Evolutionary conservation across 148 eudicot genomes (phyloP).

Genomic region (Mesembryanthemum crystallinum): DNA sequence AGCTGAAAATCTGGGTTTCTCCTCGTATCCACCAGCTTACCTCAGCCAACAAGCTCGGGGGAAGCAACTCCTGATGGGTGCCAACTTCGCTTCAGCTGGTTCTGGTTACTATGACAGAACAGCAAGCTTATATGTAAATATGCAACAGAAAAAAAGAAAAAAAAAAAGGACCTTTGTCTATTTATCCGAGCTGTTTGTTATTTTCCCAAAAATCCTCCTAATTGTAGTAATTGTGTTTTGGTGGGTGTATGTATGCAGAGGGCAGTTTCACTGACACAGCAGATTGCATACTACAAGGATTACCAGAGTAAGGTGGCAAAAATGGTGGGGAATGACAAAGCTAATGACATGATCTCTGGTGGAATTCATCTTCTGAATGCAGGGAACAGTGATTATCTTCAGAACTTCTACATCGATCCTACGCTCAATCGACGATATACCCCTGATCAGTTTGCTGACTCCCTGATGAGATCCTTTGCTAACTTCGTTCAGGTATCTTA

Average conservation of each 20-base stretch:
- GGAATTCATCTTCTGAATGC: slow-evolving; percentile 86
- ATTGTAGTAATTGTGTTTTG: neutral
- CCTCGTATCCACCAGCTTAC: slow-evolving; percentile 72
- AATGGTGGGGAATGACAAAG: slow-evolving; percentile 62
- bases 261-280: slow-evolving; percentile 63
- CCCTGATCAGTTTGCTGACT: slow-evolving; percentile 61
- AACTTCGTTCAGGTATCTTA: slow-evolving; percentile 60
- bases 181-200: too few relatives aligned
- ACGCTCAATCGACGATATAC: slow-evolving; percentile 45
- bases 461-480: slow-evolving; percentile 55
- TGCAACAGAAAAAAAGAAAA: too few relatives aligned
- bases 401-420: slow-evolving; percentile 79
- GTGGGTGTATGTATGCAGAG: slow-evolving; percentile 38
- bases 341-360: slow-evolving; percentile 56
- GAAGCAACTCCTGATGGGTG: slow-evolving; percentile 51
- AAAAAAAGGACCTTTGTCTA: too few relatives aligned
- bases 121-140: slow-evolving; percentile 60
- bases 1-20: slow-evolving; percentile 83
- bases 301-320: slow-evolving; percentile 61
- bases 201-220: too few relatives aligned
- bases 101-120: slow-evolving; percentile 76
- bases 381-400: slow-evolving; percentile 83
- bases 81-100: slow-evolving; percentile 87
- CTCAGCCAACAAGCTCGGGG: slow-evolving; percentile 66
- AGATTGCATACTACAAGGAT: slow-evolving; percentile 66